A percentile compares a stretch with the other conserved stretches of the same genome.
phyloP scores from a whole-genome alignment of 176 grass and related monocot species.

The Secale cereale region DNA sequence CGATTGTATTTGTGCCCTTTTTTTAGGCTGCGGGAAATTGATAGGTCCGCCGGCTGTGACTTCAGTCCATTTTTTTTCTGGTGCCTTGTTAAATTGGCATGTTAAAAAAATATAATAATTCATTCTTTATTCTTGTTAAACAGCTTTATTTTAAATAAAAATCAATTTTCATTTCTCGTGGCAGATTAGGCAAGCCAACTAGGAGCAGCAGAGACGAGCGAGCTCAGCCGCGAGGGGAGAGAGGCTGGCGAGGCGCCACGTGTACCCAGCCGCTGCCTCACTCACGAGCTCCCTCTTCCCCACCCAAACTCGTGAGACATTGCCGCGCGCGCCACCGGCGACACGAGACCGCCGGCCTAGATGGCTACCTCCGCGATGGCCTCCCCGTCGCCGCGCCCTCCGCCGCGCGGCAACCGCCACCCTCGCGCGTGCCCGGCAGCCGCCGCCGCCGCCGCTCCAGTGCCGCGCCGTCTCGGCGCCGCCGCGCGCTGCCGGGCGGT shows the following conservation, averaged over 20 bases:
- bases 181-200: too few species aligned
- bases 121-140: too few species aligned
- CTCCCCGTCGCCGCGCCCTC: slow-evolving; percentile 21
- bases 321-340: neutral
- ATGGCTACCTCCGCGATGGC: slow-evolving; percentile 39
- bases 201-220: too few species aligned
- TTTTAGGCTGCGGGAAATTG: too few species aligned
- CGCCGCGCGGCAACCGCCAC: neutral
- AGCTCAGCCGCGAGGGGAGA: too few species aligned
- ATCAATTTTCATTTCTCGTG: too few species aligned
- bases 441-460: neutral
- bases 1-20: too few species aligned
- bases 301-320: neutral
- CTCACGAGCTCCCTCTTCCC: neutral
- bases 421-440: neutral
- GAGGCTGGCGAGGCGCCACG: neutral
- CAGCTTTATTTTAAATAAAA: too few species aligned
- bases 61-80: too few species aligned
- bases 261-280: neutral
- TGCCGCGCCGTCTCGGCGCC: neutral
- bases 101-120: too few species aligned
- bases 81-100: too few species aligned
- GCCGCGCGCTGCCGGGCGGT: slow-evolving; percentile 21
- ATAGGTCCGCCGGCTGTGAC: too few species aligned
- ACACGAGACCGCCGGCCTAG: neutral